Conservation (phyloP, 805 yeast species). For the Candida boidinii region DNA sequence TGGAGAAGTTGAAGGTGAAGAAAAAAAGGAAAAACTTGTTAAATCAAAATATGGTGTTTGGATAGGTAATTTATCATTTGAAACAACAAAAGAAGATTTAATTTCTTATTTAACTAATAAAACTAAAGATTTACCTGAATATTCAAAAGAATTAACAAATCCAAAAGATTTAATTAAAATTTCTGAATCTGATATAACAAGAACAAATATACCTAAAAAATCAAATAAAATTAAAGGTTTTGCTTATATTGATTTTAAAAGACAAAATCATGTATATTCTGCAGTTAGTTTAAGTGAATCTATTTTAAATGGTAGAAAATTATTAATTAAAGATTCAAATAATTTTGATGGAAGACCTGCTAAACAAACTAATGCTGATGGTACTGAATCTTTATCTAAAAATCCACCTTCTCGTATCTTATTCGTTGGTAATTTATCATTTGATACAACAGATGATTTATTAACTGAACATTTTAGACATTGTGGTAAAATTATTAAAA, state of each 20-base stretch:
- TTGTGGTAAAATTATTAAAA: conserved; percentile 77
- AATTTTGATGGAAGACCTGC: conserved; percentile 87
- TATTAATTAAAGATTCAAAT: conserved; percentile 73
- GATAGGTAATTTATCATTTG: conserved; percentile 89
- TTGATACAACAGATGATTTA: conserved; percentile 78
- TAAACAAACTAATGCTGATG: conserved; percentile 32
- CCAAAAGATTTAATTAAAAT: conserved; percentile 28
- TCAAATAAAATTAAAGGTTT: conserved; percentile 72
- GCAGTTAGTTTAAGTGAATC: conserved; percentile 66
- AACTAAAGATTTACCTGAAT: conserved; percentile 32
- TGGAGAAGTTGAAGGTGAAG: too few species aligned
- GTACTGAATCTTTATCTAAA: conserved; percentile 35
- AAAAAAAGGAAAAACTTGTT: conserved; percentile 14
- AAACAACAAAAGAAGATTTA: conserved; percentile 70
- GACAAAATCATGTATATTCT: conserved; percentile 47
- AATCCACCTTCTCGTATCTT: conserved; percentile 85
- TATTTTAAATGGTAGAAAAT: conserved; percentile 72
- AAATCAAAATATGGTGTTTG: conserved; percentile 71
- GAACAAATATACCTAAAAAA: conserved; percentile 75
- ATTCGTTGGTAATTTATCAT: conserved; percentile 89
- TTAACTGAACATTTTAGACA: conserved; percentile 78
- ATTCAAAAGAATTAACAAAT: conserved; percentile 10
- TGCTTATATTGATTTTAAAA: conserved; percentile 79
- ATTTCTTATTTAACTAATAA: conserved; percentile 54
- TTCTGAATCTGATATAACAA: conserved; percentile 50